Conservation (phyloP, 345 rosid species). For the Gossypium rotundifolium region DNA sequence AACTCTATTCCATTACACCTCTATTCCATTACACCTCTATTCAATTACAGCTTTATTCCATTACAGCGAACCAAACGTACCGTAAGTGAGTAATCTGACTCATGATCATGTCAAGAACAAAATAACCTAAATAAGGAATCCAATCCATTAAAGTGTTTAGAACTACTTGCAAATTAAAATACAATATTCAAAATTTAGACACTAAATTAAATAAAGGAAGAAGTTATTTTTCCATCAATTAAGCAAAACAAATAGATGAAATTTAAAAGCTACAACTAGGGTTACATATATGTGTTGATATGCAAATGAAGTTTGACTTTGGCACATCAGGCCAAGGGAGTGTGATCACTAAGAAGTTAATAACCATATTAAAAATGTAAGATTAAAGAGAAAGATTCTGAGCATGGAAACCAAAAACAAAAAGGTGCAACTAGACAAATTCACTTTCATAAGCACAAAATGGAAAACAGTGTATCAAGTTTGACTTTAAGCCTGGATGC, state of each 20-base stretch:
- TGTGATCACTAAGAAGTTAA: not conserved
- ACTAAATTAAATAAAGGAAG: not conserved
- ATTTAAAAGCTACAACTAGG: not conserved
- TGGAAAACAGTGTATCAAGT: not conserved
- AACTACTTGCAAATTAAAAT: not conserved
- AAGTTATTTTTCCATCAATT: not conserved
- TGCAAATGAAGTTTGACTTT: not conserved
- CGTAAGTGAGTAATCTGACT: fast-evolving
- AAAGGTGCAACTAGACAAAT: not conserved
- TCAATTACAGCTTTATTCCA: no score
- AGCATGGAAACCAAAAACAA: not conserved
- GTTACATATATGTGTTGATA: not conserved
- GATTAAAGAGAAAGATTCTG: not conserved
- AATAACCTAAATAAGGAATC: no score
- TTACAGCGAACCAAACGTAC: no score
- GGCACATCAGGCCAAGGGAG: not conserved
- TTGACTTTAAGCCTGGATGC: not conserved
- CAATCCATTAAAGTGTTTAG: not conserved
- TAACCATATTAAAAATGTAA: not conserved
- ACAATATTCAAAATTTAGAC: not conserved
- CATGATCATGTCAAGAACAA: no score
- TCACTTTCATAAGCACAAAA: constrained; percentile 1
- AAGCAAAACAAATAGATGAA: not conserved
- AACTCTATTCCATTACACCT: no score
- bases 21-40: no score